These are phyloP conservation scores for Ilex asprella DNA, from an alignment of 257 asterid genomes.

Conservation along the genomic window DNA sequence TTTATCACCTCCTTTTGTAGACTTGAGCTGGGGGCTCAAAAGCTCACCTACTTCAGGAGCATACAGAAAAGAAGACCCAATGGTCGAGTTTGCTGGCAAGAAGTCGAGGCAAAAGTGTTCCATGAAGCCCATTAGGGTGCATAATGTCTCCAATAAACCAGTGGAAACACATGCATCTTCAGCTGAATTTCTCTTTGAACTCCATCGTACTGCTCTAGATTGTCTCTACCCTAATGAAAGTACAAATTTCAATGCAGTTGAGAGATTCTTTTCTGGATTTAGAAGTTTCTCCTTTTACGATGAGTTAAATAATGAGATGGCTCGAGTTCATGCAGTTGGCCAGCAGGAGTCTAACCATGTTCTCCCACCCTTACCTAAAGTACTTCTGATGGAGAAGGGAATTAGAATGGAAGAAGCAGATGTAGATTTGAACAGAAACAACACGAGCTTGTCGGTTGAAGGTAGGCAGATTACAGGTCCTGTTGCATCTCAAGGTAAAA, in stretches of 20 bases:
- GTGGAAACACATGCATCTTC: constrained; percentile 35
- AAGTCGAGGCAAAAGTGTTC: constrained; percentile 18
- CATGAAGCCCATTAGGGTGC: constrained; percentile 24
- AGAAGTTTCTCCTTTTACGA: constrained; percentile 36
- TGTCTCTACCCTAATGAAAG: constrained; percentile 26
- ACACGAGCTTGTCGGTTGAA: constrained; percentile 20
- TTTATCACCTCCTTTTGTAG: constrained; percentile 64
- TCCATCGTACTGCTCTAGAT: constrained; percentile 36
- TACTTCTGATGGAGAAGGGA: too few relatives aligned
- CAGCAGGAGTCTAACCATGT: too few relatives aligned
- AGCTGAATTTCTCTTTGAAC: constrained; percentile 47
- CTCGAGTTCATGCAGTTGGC: constrained; percentile 16
- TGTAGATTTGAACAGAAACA: constrained; percentile 36
- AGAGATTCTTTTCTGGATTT: constrained; percentile 41
- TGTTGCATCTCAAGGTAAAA: constrained; percentile 14
- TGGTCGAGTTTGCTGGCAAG: constrained; percentile 7
- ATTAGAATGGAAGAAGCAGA: too few relatives aligned
- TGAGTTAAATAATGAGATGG: constrained; percentile 23
- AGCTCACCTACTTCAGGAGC: constrained; percentile 19
- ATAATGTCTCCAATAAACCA: constrained; percentile 16
- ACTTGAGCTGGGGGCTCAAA: constrained; percentile 22
- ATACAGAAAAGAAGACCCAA: constrained; percentile 27
- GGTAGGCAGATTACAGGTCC: constrained; percentile 28
- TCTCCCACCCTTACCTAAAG: too few relatives aligned
- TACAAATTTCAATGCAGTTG: constrained; percentile 36